Evolutionary conservation across 192 early-diverging fungal genomes (phyloP).

Genomic region (Backusella mclennaniae): DNA sequence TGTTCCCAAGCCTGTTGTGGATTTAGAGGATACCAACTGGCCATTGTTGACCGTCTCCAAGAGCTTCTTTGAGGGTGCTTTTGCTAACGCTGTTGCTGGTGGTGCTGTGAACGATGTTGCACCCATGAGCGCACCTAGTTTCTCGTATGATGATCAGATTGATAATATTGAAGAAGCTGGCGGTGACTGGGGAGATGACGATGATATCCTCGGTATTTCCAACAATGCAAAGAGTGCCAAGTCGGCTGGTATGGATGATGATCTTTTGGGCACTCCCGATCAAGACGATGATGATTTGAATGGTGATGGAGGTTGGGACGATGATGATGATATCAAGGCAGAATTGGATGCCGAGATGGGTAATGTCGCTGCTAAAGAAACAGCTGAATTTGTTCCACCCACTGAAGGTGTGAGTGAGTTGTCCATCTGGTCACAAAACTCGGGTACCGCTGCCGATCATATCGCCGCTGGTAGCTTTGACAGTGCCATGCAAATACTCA

Average conservation of each 20-base stretch:
- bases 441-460: slow-evolving; percentile 86
- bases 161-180: slow-evolving; percentile 61
- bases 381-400: slow-evolving; percentile 70
- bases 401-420: slow-evolving; percentile 69
- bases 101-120: neutral
- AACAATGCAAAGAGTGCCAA: slow-evolving; percentile 33
- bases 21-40: slow-evolving; percentile 86
- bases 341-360: slow-evolving; percentile 66
- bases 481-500: slow-evolving; percentile 91
- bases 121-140: slow-evolving; percentile 51
- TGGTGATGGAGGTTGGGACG: slow-evolving; percentile 93
- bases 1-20: slow-evolving; percentile 69
- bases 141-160: slow-evolving; percentile 49
- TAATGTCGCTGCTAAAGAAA: slow-evolving; percentile 49
- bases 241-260: slow-evolving; percentile 21
- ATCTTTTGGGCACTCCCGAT: slow-evolving; percentile 32
- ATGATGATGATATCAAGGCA: slow-evolving; percentile 75
- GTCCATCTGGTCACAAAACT: slow-evolving; percentile 83
- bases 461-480: slow-evolving; percentile 95
- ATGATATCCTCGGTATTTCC: slow-evolving; percentile 60
- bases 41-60: slow-evolving; percentile 83
- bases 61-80: slow-evolving; percentile 82
- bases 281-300: slow-evolving; percentile 58
- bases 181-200: slow-evolving; percentile 78
- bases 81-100: slow-evolving; percentile 24